Percentiles rank a stretch among this genome's conserved stretches.
Evolutionary conservation across 106 monocot genomes (phyloP).

Genomic region (Phalaenopsis equestris): DNA sequence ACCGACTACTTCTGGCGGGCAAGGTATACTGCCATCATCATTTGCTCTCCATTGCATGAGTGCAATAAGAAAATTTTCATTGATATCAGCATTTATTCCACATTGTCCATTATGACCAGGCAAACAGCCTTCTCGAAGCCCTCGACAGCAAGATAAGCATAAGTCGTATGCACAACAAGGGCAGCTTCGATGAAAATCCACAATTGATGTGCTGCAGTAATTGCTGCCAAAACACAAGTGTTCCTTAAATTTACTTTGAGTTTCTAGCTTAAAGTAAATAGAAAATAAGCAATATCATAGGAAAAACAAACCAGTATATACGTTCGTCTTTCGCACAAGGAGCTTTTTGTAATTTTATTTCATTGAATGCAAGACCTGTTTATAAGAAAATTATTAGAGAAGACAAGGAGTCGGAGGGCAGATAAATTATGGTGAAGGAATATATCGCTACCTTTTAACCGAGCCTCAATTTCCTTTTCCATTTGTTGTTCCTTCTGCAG

Average conservation of each 20-base stretch:
- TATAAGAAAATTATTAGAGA: neutral
- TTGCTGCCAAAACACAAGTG: conserved; percentile 19
- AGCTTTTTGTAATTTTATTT: conserved; percentile 37
- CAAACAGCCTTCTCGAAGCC: conserved; percentile 35
- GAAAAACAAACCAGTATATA: conserved; percentile 37
- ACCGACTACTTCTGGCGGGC: conserved; percentile 5
- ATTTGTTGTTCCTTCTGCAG: conserved; percentile 34
- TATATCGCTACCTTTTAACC: conserved; percentile 35
- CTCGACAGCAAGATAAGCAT: conserved; percentile 48
- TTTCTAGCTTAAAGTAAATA: neutral
- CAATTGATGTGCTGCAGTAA: conserved; percentile 45
- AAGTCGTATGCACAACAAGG: conserved; percentile 36
- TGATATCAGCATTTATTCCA: neutral
- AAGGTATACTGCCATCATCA: conserved; percentile 16
- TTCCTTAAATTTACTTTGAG: neutral
- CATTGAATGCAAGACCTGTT: conserved; percentile 22
- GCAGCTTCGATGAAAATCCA: conserved; percentile 40
- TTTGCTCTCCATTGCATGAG: conserved; percentile 9
- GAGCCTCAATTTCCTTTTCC: conserved; percentile 65
- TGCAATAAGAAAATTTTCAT: conserved; percentile 1
- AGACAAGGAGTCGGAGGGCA: neutral
- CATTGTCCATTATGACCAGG: conserved; percentile 5
- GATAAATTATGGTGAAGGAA: neutral
- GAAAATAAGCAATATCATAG: neutral
- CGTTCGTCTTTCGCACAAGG: conserved; percentile 45